A percentile compares a stretch with the other conserved stretches of the same genome.
Conservation (phyloP, 2,329 filamentous ascomycete genomes). For the Epicoccum sorghinum region DNA sequence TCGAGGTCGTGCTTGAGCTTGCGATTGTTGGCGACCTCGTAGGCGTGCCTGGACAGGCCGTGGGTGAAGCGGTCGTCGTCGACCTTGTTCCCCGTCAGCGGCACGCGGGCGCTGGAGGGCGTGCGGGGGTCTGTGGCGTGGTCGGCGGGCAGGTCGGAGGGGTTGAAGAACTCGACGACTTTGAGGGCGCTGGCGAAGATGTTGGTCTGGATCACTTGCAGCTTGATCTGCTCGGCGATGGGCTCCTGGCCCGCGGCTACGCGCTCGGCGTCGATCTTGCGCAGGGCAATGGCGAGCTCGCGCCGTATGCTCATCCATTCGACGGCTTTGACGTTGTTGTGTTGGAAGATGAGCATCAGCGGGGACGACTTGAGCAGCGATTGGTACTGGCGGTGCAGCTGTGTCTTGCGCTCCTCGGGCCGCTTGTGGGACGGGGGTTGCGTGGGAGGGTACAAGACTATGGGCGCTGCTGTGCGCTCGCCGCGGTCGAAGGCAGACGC, state of each 20-base stretch:
- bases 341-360: slow-evolving; percentile 83
- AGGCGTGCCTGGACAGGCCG: slow-evolving; percentile 63
- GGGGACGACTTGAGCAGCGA: slow-evolving; percentile 86
- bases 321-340: slow-evolving; percentile 75
- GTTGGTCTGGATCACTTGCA: slow-evolving; percentile 86
- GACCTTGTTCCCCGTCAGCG: slow-evolving; percentile 34
- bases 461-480: slow-evolving; percentile 50
- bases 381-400: slow-evolving; percentile 85
- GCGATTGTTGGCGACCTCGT: slow-evolving; percentile 56
- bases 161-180: slow-evolving; percentile 79
- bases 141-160: slow-evolving; percentile 30
- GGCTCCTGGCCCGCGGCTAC: slow-evolving; percentile 59
- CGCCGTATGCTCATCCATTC: slow-evolving; percentile 77
- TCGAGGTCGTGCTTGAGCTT: slow-evolving; percentile 67
- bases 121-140: slow-evolving; percentile 42
- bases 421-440: slow-evolving; percentile 89
- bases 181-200: slow-evolving; percentile 87
- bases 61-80: slow-evolving; percentile 64
- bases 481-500: slow-evolving; percentile 60
- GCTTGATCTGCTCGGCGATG: slow-evolving; percentile 68
- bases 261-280: slow-evolving; percentile 72
- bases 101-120: slow-evolving; percentile 42
- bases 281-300: slow-evolving; percentile 67
- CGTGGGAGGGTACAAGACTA: slow-evolving; percentile 63
- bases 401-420: slow-evolving; percentile 86